These are phyloP conservation scores for Sporothrix inflata DNA, from an alignment of 2,329 filamentous ascomycete genomes.

Conservation along the genomic window DNA sequence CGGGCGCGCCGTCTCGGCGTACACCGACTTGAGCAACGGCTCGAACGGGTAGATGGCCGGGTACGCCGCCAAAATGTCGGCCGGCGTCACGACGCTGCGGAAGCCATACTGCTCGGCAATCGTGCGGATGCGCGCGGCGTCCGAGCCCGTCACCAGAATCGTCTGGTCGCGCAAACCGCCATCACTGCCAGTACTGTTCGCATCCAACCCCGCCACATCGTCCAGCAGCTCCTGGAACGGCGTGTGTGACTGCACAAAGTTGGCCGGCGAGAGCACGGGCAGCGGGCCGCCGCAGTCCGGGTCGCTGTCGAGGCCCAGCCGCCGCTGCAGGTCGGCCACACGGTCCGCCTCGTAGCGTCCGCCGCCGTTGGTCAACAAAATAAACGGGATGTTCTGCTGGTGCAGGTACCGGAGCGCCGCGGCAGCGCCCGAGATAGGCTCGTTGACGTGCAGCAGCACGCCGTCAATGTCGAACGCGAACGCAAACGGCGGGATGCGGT, in stretches of 20 bases:
- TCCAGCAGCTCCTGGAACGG: conserved; percentile 73
- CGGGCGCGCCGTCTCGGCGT: conserved; percentile 59
- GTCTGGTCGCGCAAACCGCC: conserved; percentile 63
- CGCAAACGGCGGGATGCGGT: conserved; percentile 39
- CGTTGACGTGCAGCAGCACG: conserved; percentile 83
- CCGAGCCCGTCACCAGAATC: conserved; percentile 74
- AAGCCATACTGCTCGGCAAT: conserved; percentile 83
- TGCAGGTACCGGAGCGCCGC: conserved; percentile 75
- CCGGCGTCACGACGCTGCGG: conserved; percentile 79
- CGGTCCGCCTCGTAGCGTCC: conserved; percentile 79
- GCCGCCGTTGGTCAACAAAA: conserved; percentile 93
- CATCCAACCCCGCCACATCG: conserved; percentile 30
- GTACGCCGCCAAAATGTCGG: conserved; percentile 76
- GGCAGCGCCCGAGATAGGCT: conserved; percentile 76
- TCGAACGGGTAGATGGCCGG: conserved; percentile 85
- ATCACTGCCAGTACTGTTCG: not conserved
- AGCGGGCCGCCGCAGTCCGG: conserved; percentile 72
- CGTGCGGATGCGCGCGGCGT: conserved; percentile 66
- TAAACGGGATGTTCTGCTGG: conserved; percentile 79
- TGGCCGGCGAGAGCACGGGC: conserved; percentile 65
- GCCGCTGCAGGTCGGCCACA: conserved; percentile 68
- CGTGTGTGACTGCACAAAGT: conserved; percentile 89
- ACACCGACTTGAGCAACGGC: conserved; percentile 64
- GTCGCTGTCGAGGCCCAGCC: conserved; percentile 81
- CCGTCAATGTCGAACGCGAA: conserved; percentile 74